Percentiles rank a stretch among this genome's conserved stretches.
phyloP scores from a whole-genome alignment of 225 moss, liverwort and hornwort genomes.

The Polytrichum formosum region DNA sequence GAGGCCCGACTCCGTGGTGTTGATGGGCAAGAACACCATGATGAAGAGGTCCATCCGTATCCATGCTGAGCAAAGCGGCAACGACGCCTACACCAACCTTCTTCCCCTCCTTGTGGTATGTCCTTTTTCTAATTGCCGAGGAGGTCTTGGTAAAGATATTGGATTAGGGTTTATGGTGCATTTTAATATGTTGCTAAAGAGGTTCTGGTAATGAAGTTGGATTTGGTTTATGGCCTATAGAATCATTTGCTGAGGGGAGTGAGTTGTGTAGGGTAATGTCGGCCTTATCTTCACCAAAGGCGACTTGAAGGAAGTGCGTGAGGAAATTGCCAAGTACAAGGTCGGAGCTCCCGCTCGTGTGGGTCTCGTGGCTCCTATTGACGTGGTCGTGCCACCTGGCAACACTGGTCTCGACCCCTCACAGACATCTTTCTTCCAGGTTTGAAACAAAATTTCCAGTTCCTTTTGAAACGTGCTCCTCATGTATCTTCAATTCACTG shows the following conservation, averaged over 20 bases:
- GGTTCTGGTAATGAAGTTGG: too few relatives aligned
- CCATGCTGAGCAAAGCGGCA: slow-evolving; percentile 76
- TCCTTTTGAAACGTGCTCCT: too few relatives aligned
- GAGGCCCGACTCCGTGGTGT: slow-evolving; percentile 79
- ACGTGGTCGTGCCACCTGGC: slow-evolving; percentile 89
- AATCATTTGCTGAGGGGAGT: too few relatives aligned
- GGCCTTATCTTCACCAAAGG: slow-evolving; percentile 98
- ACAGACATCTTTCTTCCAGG: slow-evolving; percentile 93
- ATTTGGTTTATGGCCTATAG: too few relatives aligned
- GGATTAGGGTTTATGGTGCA: too few relatives aligned
- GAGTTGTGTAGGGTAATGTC: slow-evolving; percentile 65
- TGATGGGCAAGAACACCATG: slow-evolving; percentile 99
- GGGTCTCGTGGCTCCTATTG: slow-evolving; percentile 86
- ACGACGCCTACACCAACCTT: slow-evolving; percentile 53
- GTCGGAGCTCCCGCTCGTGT: slow-evolving; percentile 97
- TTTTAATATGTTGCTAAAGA: too few relatives aligned
- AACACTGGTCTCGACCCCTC: slow-evolving; percentile 95
- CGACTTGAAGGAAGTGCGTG: slow-evolving; percentile 88
- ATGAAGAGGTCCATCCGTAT: slow-evolving; percentile 92
- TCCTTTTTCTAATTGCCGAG: neutral
- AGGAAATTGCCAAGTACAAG: slow-evolving; percentile 87
- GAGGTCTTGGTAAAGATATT: too few relatives aligned
- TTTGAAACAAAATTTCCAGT: neutral
- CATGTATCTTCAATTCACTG: too few relatives aligned
- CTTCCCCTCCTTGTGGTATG: slow-evolving; percentile 74